phyloP scores from a whole-genome alignment of 2,329 filamentous ascomycete species.

The Didymellaceae sp. region DNA sequence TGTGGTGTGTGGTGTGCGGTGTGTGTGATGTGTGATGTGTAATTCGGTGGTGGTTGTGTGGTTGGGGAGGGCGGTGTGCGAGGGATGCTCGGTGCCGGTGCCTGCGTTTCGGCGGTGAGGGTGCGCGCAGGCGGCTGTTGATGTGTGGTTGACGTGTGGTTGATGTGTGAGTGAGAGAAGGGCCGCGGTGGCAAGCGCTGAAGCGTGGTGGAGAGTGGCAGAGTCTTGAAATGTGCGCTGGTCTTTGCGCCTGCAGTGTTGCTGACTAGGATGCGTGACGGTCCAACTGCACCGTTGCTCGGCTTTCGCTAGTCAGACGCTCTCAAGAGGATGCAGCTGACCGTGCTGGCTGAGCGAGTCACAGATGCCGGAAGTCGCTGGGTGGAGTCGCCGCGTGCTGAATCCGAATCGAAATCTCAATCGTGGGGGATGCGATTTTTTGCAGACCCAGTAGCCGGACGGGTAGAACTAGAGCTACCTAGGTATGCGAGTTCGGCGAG shows the following conservation, averaged over 20 bases:
- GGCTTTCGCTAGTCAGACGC: slow-evolving; percentile 23
- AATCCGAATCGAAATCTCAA: too few species aligned
- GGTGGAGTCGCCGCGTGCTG: neutral
- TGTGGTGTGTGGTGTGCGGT: neutral
- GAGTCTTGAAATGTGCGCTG: too few species aligned
- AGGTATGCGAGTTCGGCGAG: slow-evolving; percentile 9
- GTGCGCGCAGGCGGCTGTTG: slow-evolving; percentile 9
- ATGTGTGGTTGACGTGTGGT: neutral
- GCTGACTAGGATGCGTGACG: slow-evolving; percentile 33
- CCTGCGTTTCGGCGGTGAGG: too few species aligned
- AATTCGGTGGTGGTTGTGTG: neutral
- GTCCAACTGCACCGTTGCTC: slow-evolving; percentile 24
- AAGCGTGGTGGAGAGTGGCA: too few species aligned
- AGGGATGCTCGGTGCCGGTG: neutral
- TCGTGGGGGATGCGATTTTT: neutral
- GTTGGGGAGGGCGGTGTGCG: neutral
- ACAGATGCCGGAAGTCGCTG: neutral
- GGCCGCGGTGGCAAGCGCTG: slow-evolving; percentile 21
- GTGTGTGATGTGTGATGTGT: neutral
- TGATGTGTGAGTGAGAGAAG: slow-evolving; percentile 6
- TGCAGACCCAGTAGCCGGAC: neutral
- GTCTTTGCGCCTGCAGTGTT: slow-evolving; percentile 16
- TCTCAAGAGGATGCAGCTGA: slow-evolving; percentile 21
- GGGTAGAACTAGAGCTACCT: neutral
- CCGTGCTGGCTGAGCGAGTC: slow-evolving; percentile 16